Evolutionary conservation across 345 rosid species (phyloP).

Genomic region (Cochlearia excelsa): DNA sequence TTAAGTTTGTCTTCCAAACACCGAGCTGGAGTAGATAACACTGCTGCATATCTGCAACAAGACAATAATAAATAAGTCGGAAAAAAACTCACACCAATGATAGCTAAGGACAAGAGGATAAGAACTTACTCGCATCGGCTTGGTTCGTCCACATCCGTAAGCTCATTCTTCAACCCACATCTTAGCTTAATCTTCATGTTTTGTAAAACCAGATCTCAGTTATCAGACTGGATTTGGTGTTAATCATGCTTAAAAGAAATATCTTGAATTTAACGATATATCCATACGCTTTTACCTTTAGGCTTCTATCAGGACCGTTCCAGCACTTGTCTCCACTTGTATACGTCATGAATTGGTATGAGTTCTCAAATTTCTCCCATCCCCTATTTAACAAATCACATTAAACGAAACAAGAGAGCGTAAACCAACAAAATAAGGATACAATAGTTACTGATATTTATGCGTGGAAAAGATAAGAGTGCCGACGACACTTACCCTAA

Average conservation of each 20-base stretch:
- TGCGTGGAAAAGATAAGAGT: slow-evolving; percentile 4
- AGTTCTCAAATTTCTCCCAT: slow-evolving; percentile 83
- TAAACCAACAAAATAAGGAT: slow-evolving; percentile 5
- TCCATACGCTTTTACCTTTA: slow-evolving; percentile 50
- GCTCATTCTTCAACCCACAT: slow-evolving; percentile 81
- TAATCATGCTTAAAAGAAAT: background rate
- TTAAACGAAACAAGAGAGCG: background rate
- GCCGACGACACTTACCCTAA: slow-evolving; percentile 61
- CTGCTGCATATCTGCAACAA: slow-evolving; percentile 61
- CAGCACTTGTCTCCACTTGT: slow-evolving; percentile 84
- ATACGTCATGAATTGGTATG: slow-evolving; percentile 61
- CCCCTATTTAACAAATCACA: slow-evolving; percentile 44
- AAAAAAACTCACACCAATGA: background rate
- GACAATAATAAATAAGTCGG: slow-evolving; percentile 9
- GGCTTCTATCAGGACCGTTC: slow-evolving; percentile 95
- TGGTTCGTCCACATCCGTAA: slow-evolving; percentile 85
- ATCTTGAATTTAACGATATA: background rate
- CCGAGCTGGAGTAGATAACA: slow-evolving; percentile 67
- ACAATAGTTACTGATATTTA: background rate
- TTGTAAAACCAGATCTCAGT: background rate
- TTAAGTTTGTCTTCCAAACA: slow-evolving; percentile 71
- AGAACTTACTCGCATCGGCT: slow-evolving; percentile 92
- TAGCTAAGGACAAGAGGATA: background rate
- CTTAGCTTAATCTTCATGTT: slow-evolving; percentile 68
- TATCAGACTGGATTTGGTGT: slow-evolving; percentile 8